Evolutionary conservation across 1,284 basidiomycete genomes (phyloP).

Genomic region (Xanthoconium separans): DNA sequence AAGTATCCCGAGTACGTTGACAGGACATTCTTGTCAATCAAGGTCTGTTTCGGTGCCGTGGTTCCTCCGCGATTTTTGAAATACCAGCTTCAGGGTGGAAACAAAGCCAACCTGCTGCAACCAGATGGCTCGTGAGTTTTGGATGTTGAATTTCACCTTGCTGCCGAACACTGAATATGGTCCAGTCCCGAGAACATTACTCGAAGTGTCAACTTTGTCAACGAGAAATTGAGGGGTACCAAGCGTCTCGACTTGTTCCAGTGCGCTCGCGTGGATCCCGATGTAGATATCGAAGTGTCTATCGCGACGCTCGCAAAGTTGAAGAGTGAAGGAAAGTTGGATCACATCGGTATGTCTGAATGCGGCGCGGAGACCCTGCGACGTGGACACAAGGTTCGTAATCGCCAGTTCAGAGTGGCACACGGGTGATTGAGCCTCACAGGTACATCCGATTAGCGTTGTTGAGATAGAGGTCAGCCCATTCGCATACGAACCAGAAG

Average conservation of each 20-base stretch:
- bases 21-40: constrained; percentile 46
- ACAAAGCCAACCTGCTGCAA: background rate
- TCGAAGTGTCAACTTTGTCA: constrained; percentile 40
- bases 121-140: constrained; percentile 27
- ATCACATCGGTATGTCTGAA: constrained; percentile 55
- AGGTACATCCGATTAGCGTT: constrained; percentile 39
- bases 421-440: background rate
- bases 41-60: constrained; percentile 20
- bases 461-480: constrained; percentile 46
- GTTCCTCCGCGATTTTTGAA: too few species aligned
- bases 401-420: too few species aligned
- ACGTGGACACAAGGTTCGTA: constrained; percentile 40
- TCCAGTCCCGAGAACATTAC: constrained; percentile 35
- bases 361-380: constrained; percentile 48
- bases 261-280: constrained; percentile 42
- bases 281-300: constrained; percentile 37
- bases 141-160: too few species aligned
- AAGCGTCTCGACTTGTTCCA: constrained; percentile 53
- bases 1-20: constrained; percentile 54
- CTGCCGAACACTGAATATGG: too few species aligned
- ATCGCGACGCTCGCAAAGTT: constrained; percentile 35
- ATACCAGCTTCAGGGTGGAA: too few species aligned
- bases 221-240: constrained; percentile 41
- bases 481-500: constrained; percentile 47
- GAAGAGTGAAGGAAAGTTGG: constrained; percentile 44